Evolutionary conservation across 176 grass and related monocot genomes (phyloP), one percentile per base, ranked within the genome.

Genomic region (Triticum urartu): DNA sequence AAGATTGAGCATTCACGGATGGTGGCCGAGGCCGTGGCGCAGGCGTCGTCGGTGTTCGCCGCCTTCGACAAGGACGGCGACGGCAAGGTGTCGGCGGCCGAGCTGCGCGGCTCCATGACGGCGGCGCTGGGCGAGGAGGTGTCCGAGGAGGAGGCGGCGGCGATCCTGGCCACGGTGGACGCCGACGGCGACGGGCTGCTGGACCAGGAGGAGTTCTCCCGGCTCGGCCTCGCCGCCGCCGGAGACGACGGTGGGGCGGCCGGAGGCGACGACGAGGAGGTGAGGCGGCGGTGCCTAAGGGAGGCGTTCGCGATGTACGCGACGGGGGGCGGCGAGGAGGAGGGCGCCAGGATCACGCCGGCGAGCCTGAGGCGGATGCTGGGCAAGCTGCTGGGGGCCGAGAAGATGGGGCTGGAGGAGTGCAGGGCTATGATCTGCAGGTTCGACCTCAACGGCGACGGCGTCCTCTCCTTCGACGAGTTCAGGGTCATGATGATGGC

Each of bases 291-390:
- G 66, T 86, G 90, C 47, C 73, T 94, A 11, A 85, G 79, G 59
- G 81, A 43, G n/a, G 92, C 93, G 50, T 94, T 94, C 83, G 62
- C 70, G 39, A 88, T 94, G 90, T 94, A 92, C 85, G 93, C 85
- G 4, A 20, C 28, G 47, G 11, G 26, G 14, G 45, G 4, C 45
- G 45, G 43, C 45, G 45, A 34, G 1, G 74, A 34, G 1, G 47
- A 56, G 1, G 26, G 74, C 28, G 74, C 40, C 1, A 63, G 8
- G 58, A 94, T 94, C 66, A 94, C 92, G 58, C 85, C 90, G 50
- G 71, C 65, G 82, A 94, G 93, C 90, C 82, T 94, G 52, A 74
- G 20, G 62, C 83, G 90, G 82, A 92, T 86, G 93, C 65, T 92
- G 77, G 72, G 83, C 40, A 73, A 87, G 64, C 77, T 91, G 64